These are phyloP conservation scores for Cyanodermella asteris DNA, from an alignment of 2,329 filamentous ascomycete species.

Conservation along the genomic window DNA sequence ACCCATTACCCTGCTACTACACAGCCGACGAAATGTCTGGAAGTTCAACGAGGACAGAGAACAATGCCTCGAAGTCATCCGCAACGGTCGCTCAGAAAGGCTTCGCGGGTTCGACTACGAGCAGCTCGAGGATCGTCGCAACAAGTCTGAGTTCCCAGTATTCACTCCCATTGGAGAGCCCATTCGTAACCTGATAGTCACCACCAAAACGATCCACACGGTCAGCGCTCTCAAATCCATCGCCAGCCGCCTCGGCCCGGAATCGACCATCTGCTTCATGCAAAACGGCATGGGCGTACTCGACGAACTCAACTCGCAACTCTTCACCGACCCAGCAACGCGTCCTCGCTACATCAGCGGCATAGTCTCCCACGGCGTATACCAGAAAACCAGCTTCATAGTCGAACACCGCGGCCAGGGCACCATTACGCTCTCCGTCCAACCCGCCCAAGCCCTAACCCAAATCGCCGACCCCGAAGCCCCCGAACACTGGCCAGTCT, in stretches of 20 bases:
- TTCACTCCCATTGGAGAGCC: conserved; percentile 6
- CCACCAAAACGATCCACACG: conserved; percentile 52
- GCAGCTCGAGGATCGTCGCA: conserved; percentile 3
- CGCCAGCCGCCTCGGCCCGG: conserved; percentile 40
- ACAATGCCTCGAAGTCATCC: conserved; percentile 24
- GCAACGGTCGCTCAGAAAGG: conserved; percentile 19
- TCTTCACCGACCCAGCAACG: conserved; percentile 44
- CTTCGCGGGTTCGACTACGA: conserved; percentile 21
- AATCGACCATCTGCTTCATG: conserved; percentile 53
- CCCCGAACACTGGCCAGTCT: conserved; percentile 5
- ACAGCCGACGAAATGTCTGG: conserved; percentile 26
- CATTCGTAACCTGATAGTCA: conserved; percentile 55
- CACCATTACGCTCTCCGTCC: conserved; percentile 32
- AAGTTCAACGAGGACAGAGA: conserved; percentile 25
- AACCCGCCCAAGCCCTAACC: conserved; percentile 17
- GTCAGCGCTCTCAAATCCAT: conserved; percentile 44
- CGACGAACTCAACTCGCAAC: conserved; percentile 48
- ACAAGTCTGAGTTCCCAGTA: not conserved
- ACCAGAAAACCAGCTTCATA: conserved; percentile 26
- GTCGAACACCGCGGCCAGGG: conserved; percentile 37
- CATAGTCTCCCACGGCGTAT: conserved; percentile 36
- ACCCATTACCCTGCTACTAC: conserved; percentile 62
- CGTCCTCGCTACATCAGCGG: conserved; percentile 62
- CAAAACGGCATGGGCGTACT: conserved; percentile 65
- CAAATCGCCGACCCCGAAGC: conserved; percentile 6